Base-by-base conservation (phyloP, 2,329 filamentous ascomycete species). In the Aspergillus ustus region DNA sequence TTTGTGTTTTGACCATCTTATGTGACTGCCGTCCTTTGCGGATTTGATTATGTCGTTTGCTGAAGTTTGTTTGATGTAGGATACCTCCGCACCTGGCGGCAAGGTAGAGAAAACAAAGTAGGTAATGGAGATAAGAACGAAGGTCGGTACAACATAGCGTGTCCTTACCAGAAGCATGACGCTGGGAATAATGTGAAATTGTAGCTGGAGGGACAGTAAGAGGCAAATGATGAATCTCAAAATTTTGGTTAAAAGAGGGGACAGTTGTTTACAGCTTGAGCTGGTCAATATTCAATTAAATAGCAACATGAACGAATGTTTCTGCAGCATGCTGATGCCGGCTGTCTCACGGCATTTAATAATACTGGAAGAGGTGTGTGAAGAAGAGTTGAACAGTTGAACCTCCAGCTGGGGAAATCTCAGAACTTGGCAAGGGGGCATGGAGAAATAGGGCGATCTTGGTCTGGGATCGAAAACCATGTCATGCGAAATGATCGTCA, bases 1-100 rank as follows among this genome's bases (percentile, higher is more conserved):
- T 3, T 82, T 78, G 61, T 86, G 83, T 74, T 89, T 91, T 44
- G 79, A 79, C 92, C 93, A 97, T 70, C 93, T 89, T 29, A 74
- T 69, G 13, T 54, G 56, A 29, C 56, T 44, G n/a, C 63, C 61
- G 48, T 61, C 52, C 43, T 55, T 52, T 49, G 57, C n/a, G 46
- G 9, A 45, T 29, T 40, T 57, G 25, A 62, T 64, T 60, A 54
- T 29, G 61, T 63, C 25, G 56, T 66, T 7, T 31, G 66, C 48
- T 60, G 59, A 37, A 62, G 62, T 37, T 60, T 69, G 17, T 34
- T 69, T 45, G 55, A 62, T 54, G 48, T 66, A 50, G 45, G 61
- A 54, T 59, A 60, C n/a, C 46, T 63, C 57, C 62, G 63, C 54
- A 51, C 63, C 62, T 31, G 68, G 66, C 57, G 69, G 70, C 45